Base-by-base conservation (phyloP, 805 yeast species). In the Candida tammaniensis region DNA sequence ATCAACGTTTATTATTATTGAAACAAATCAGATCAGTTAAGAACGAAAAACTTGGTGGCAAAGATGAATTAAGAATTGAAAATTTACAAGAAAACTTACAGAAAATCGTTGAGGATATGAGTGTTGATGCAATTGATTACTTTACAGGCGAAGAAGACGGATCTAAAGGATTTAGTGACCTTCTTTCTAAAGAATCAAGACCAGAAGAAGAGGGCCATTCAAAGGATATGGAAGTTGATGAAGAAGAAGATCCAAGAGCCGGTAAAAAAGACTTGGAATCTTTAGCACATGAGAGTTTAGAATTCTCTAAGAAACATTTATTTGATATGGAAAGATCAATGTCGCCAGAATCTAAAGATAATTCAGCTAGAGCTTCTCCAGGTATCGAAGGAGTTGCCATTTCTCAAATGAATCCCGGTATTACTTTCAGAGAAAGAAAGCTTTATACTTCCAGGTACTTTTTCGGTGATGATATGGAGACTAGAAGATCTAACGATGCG, bases 401-500 rank as follows among this genome's bases (percentile, higher is more conserved):
- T 15, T 71, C 80, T 0, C 61, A 70, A 3, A 67, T 76, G 66
- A 76, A 72, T 39, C 74, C 82, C 4, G 68, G 72, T 1, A 54
- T 76, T 19, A 73, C 79, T 0, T 74, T 73, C 39, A 72, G 84
- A 47, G 82, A 78, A 43, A 55, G 76, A 26, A 79, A 79, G 42
- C 67, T 80, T 13, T 82, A 80, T 54, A 74, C 79, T 5, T 74
- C 80, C 25, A 76, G 75, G 36, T 83, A 83, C 49, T 78, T 61
- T 44, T 85, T 83, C 54, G 84, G 82, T 1, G 70, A 67, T 25
- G 70, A 71, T 17, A 61, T 66, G 9, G 68, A 64, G n/a, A 65
- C 68, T 22, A 68, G 75, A 40, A 51, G 59, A 25, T 40, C 58
- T 4, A 50, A 51, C 39, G 55, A 52, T 10, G 33, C 50, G 18